Base-by-base conservation (phyloP, 371 early-diverging fungal species). In the Mucor ambiguus region DNA sequence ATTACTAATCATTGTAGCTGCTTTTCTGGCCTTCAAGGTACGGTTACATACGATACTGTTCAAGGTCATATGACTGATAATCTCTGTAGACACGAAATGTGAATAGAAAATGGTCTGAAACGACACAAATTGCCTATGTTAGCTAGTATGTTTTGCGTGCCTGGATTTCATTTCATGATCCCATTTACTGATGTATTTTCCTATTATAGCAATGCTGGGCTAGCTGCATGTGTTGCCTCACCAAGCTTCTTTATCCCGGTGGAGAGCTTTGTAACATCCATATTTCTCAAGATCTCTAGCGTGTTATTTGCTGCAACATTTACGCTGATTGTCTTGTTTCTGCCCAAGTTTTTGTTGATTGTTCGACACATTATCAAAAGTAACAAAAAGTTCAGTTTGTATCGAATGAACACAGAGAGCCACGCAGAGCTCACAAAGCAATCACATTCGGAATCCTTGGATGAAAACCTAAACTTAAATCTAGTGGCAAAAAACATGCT, bases 21-120 rank as follows among this genome's bases (percentile, higher is more conserved):
- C 77, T 0, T 37, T 81, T n/a, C 56, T 81, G 24, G 82, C 79
- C 26, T 81, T 66, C 63, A 81, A 79, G 72, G 81, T 81, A 70
- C 49, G 24, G 18, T 28, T 33, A 10, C 24, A 58, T 3, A 2
- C n/a, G 9, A 22, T 20, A 6, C 9, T 9, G 11, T n/a, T 20
- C 22, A 46, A 29, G 38, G 16, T 43, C 6, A 26, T 56, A 28
- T 29, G 26, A n/a, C 18, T 18, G 20, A 26, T 18, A 22, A 14
- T 41, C 46, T 29, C 44, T 5, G 26, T 56, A 79, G 82, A 81
- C 82, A 26, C 67, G 79, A 28, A 66, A 70, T 33, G 72, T 81
- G 20, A 64, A 64, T 22, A 72, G 76, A 7, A 77, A 75, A 74
- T 79, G 74, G 75, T 76, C 79, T 11, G 82, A 81, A 55, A 62